Evolutionary conservation across 768 basidiomycete genomes (phyloP).

Genomic region (Baorangia bicolor): DNA sequence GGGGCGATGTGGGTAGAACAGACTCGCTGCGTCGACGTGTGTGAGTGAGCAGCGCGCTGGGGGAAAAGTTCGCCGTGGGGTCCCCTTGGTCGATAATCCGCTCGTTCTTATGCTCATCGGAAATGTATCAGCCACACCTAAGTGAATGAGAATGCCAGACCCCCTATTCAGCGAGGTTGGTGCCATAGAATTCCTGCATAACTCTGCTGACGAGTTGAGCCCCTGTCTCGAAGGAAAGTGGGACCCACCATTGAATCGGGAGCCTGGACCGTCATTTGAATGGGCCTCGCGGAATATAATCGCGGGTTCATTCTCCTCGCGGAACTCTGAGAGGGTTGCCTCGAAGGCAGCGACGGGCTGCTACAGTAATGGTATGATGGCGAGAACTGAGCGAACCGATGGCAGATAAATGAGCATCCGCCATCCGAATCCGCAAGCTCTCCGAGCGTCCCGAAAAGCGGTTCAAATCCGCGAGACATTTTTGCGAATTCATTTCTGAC

Average conservation of each 20-base stretch:
- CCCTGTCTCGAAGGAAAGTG: constrained; percentile 3
- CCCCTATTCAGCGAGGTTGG: background rate
- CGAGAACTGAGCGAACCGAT: too few species aligned
- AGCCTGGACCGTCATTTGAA: background rate
- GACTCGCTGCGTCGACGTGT: background rate
- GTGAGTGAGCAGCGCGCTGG: background rate
- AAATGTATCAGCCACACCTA: constrained; percentile 11
- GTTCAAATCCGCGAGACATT: too few species aligned
- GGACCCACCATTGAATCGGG: background rate
- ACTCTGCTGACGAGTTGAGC: background rate
- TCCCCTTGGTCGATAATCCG: background rate
- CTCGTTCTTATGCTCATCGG: constrained; percentile 8
- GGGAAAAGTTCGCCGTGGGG: background rate
- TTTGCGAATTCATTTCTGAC: too few species aligned
- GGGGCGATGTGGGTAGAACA: background rate
- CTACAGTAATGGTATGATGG: too few species aligned
- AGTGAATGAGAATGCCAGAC: background rate
- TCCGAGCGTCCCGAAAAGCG: too few species aligned
- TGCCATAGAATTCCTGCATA: too few species aligned
- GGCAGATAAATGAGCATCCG: too few species aligned
- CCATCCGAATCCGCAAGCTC: too few species aligned
- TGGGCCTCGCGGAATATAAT: constrained; percentile 1
- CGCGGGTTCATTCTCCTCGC: background rate
- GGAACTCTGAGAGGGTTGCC: too few species aligned
- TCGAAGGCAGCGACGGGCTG: too few species aligned